Evolutionary conservation across 345 rosid species (phyloP), one percentile per base, ranked within the genome.

Genomic region (Garcia nutans): DNA sequence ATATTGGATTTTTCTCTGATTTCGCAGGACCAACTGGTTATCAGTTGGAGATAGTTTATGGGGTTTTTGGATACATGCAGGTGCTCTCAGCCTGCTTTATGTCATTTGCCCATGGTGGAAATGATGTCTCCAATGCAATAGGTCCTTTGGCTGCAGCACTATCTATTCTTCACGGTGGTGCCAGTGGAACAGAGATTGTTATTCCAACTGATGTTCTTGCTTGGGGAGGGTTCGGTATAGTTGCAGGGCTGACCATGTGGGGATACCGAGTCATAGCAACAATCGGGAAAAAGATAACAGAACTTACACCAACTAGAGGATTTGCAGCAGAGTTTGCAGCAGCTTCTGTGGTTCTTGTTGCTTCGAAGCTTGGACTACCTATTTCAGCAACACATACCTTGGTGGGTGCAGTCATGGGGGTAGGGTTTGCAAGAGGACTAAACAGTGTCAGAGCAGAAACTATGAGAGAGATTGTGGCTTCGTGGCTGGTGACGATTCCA

Each of bases 321-420:
- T 96, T 96, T 55, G 98, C 99, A 8, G 99, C 98, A 1, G 97
- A 96, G 80, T 96, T 96, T 70, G 97, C 98, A 0, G 99, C 99
- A 0, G 99, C 98, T 22, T 88, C 98, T 0, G 99, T 96, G 23
- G 99, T 96, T 77, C 83, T 93, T 28, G 86, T 88, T 26, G 99
- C 99, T 10, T 93, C 99, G 0, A 96, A 92, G 79, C 81, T 96
- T 26, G 96, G 96, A 24, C 84, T 96, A 52, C 98, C 99, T 5
- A 88, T 96, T 37, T 96, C 98, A 0, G 97, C 97, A 20, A 96
- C 98, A 0, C 99, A 93, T 72, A 96, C 99, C 5, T 80, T 93
- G 54, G 98, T 96, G 20, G 98, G 99, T 52, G 97, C 98, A 15
- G 99, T 96, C 60, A 96, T 96, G 99, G 99, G 99, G 22, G 99